Conservation (phyloP, 257 asterid genomes). For the Przewalskia tangutica region DNA sequence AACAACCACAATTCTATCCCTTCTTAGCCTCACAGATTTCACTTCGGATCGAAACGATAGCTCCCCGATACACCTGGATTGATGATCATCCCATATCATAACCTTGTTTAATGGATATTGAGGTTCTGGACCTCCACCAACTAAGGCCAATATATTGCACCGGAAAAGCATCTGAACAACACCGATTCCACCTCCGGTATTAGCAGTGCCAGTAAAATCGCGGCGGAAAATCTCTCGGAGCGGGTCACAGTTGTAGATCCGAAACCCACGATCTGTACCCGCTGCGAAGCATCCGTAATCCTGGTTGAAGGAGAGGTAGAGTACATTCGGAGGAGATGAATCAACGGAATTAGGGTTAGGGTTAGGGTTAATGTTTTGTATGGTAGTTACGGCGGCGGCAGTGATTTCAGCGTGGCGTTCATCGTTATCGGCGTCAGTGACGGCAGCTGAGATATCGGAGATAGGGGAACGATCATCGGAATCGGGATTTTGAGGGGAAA, state of each 20-base stretch:
- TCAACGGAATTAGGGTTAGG: conserved; percentile 12
- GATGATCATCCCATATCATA: conserved; percentile 92
- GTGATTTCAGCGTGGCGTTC: not conserved
- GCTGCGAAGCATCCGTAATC: conserved; percentile 76
- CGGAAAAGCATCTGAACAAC: conserved; percentile 85
- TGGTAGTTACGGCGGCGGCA: not conserved
- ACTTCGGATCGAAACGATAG: conserved; percentile 79
- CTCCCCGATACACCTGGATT: conserved; percentile 76
- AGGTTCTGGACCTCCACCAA: conserved; percentile 80
- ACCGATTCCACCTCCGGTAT: conserved; percentile 66
- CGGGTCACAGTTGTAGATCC: conserved; percentile 80
- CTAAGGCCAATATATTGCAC: conserved; percentile 65
- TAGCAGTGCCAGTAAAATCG: conserved; percentile 27
- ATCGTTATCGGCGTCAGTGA: not conserved
- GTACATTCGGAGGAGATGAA: conserved; percentile 27
- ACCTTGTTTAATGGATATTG: conserved; percentile 77
- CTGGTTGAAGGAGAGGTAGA: conserved; percentile 85
- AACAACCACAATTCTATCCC: conserved; percentile 68
- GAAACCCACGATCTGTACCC: conserved; percentile 74
- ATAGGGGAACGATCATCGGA: conserved; percentile 4
- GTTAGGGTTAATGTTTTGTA: conserved; percentile 14
- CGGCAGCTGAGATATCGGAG: conserved; percentile 3
- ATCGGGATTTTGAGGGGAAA: conserved; percentile 3
- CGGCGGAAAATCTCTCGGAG: conserved; percentile 79
- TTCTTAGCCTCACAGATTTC: conserved; percentile 61